Conservation (phyloP, 345 rosid genomes). For the Eucalyptus polyanthemos region DNA sequence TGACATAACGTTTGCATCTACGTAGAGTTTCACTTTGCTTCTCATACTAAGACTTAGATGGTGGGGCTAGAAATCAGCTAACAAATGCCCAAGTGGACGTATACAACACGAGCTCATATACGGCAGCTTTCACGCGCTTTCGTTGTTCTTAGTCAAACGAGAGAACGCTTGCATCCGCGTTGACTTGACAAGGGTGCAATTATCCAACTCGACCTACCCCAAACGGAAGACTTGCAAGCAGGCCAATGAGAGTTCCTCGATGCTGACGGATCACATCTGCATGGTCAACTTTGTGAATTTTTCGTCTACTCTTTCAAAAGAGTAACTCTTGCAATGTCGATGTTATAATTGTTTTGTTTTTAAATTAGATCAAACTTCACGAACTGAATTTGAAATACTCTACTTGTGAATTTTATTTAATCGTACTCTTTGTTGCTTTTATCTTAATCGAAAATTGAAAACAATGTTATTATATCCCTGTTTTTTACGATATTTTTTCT, state of each 20-base stretch:
- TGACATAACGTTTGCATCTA: background rate
- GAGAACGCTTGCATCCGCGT: background rate
- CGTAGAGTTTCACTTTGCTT: background rate
- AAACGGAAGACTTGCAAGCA: background rate
- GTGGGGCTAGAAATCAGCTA: background rate
- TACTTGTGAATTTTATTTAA: background rate
- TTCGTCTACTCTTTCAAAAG: background rate
- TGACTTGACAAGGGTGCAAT: background rate
- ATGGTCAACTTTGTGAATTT: background rate
- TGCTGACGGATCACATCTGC: background rate
- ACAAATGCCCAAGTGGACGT: background rate
- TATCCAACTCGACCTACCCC: background rate
- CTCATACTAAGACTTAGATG: background rate
- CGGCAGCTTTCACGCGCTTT: background rate
- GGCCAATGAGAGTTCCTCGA: background rate
- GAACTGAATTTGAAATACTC: background rate
- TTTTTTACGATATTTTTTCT: background rate
- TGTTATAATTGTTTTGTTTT: background rate
- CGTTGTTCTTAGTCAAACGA: background rate
- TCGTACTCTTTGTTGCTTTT: background rate
- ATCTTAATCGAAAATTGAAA: background rate
- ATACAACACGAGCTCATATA: background rate
- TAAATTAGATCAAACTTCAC: background rate
- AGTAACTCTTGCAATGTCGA: background rate
- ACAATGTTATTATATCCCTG: background rate